These are phyloP conservation scores for Phytophthora crassamura DNA, from an alignment of 352 stramenopile genomes.

Conservation along the genomic window DNA sequence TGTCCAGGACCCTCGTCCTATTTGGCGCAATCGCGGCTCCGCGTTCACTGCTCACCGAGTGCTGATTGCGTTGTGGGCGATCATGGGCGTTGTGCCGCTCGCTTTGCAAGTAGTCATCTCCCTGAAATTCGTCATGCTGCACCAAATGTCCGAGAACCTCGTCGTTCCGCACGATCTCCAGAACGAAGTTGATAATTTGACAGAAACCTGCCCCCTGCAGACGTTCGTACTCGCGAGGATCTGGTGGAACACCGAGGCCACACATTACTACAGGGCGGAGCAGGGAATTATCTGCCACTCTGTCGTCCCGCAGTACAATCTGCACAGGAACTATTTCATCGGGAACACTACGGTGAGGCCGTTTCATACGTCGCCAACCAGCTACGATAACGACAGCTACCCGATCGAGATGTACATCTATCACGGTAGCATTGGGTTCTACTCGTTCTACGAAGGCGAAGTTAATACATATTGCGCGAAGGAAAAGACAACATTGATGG, in stretches of 20 bases:
- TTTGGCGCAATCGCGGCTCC: background rate
- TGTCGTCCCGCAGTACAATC: constrained; percentile 29
- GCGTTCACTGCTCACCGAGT: background rate
- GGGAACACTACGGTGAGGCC: background rate
- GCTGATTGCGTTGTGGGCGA: constrained; percentile 2
- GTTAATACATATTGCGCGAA: background rate
- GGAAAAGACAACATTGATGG: background rate
- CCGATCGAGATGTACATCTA: constrained; percentile 13
- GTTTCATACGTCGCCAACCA: background rate
- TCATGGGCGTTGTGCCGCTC: constrained; percentile 12
- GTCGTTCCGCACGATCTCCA: constrained; percentile 3
- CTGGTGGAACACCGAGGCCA: constrained; percentile 25
- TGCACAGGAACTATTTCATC: constrained; percentile 26
- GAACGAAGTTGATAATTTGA: constrained; percentile 8
- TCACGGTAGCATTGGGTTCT: constrained; percentile 10
- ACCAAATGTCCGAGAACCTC: constrained; percentile 23
- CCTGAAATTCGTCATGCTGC: constrained; percentile 23
- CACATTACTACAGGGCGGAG: constrained; percentile 22
- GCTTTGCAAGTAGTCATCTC: constrained; percentile 22
- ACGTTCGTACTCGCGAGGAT: constrained; percentile 27
- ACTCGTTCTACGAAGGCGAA: constrained; percentile 14
- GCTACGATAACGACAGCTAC: constrained; percentile 5
- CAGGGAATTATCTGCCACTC: constrained; percentile 20
- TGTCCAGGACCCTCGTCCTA: background rate
- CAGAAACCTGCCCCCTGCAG: constrained; percentile 9